phyloP scores from a whole-genome alignment of 805 yeast species.

The Brettanomyces anomalus region DNA sequence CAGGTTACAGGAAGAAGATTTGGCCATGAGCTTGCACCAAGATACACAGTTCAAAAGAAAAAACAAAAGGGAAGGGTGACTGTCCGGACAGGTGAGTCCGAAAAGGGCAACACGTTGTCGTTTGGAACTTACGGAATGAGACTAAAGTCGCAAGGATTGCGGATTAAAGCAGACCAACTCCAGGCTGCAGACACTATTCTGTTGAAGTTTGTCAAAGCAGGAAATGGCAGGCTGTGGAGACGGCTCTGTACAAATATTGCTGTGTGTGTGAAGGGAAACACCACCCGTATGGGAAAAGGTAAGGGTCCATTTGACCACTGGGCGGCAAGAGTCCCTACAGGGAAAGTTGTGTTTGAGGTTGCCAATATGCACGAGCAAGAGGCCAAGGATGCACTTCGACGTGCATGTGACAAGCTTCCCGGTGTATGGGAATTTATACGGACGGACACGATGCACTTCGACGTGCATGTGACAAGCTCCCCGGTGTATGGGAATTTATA shows the following conservation, averaged over 20 bases:
- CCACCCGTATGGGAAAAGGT: slow-evolving; percentile 99
- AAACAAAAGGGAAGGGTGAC: slow-evolving; percentile 92
- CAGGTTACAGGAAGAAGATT: slow-evolving; percentile 14
- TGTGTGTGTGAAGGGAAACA: slow-evolving; percentile 94
- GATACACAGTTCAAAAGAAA: slow-evolving; percentile 58
- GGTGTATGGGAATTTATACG: slow-evolving; percentile 84
- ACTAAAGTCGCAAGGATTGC: slow-evolving; percentile 76
- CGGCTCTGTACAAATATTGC: slow-evolving; percentile 80
- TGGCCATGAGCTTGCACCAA: slow-evolving; percentile 70
- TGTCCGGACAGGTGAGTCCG: slow-evolving; percentile 90
- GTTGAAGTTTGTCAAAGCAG: slow-evolving; percentile 74
- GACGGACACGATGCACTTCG: slow-evolving; percentile 69
- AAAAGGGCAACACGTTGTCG: slow-evolving; percentile 73
- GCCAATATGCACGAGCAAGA: slow-evolving; percentile 71
- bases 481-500: slow-evolving; percentile 85
- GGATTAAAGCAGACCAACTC: slow-evolving; percentile 80
- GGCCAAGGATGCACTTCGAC: slow-evolving; percentile 83
- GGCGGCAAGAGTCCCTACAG: slow-evolving; percentile 95
- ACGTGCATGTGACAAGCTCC: slow-evolving; percentile 85
- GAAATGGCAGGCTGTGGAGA: slow-evolving; percentile 67
- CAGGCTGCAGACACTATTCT: slow-evolving; percentile 85
- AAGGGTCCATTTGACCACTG: slow-evolving; percentile 96
- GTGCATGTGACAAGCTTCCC: slow-evolving; percentile 87
- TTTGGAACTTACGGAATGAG: slow-evolving; percentile 85
- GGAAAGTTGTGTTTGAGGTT: slow-evolving; percentile 84